Base-by-base conservation (phyloP, 1,284 basidiomycete genomes). In the Omphalotus olearius region DNA sequence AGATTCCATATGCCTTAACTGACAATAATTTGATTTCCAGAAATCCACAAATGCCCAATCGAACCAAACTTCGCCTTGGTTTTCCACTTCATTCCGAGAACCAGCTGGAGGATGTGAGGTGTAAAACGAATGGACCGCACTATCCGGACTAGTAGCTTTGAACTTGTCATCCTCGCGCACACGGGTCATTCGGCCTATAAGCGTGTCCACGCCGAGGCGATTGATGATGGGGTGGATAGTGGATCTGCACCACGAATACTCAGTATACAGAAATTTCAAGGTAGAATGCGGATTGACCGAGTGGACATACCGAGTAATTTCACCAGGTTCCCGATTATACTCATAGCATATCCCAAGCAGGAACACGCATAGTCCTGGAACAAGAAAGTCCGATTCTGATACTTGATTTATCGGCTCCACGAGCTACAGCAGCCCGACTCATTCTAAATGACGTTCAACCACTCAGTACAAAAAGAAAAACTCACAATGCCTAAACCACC, bases 1-100 rank as follows among this genome's bases (percentile, higher is more conserved):
- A 20, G 38, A 39, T 47, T 41, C 26, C 42, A 44, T 39, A 35
- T 35, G 9, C n/a, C n/a, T n/a, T n/a, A n/a, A 74, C 91, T 64
- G 60, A 95, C 94, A 91, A 62, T 93, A 96, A 64, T 96, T 94
- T 49, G 92, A 93, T 71, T 98, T 98, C 88, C 93, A 95, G 66
- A 98, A 99, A 67, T 99, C 96, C n/a, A 98, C 86, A 69, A 98
- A 99, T 1, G 86, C 81, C 93, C 94, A 98, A 65, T 98, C 94
- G 64, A 99, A 92, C 96, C 95, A 99, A 30, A 98, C 74, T 65
- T 95, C 95, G n/a, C 82, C 82, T 59, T 91, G 88, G 56, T 80
- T 80, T 47, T 78, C 69, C 25, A 66, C 67, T 39, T 70, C 66
- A n/a, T 66, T 56, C 61, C 72, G 69, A 16, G 66, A 59, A 2